phyloP scores from a whole-genome alignment of 139 green algal species.

The Penium margaritaceum region DNA sequence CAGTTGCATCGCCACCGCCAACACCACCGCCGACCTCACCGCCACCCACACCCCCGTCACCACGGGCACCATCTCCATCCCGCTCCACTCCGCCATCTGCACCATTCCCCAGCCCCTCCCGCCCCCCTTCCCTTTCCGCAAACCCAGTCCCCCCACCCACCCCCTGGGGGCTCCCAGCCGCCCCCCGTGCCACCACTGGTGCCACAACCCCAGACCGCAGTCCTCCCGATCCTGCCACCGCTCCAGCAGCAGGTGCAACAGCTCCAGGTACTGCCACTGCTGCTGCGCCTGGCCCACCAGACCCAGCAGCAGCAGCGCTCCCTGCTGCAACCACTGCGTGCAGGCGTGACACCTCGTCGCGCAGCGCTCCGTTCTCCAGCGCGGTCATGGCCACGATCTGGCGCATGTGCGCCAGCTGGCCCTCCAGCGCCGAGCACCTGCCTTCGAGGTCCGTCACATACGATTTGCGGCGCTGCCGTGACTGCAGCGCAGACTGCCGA shows the following conservation, averaged over 20 bases:
- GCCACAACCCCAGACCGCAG: too few relatives aligned
- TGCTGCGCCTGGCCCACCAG: neutral
- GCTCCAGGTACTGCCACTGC: neutral
- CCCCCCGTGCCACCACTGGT: too few relatives aligned
- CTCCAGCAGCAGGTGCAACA: neutral
- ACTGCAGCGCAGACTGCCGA: slow-evolving; percentile 29
- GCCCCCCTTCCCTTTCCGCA: neutral
- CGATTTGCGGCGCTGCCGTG: slow-evolving; percentile 15
- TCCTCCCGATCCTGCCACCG: too few relatives aligned
- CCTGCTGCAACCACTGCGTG: slow-evolving; percentile 2
- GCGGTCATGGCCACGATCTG: slow-evolving; percentile 12
- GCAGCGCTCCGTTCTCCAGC: slow-evolving; percentile 17
- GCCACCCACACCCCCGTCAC: neutral
- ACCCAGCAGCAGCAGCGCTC: neutral
- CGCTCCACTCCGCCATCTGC: too few relatives aligned
- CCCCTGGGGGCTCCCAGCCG: too few relatives aligned
- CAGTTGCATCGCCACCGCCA: too few relatives aligned
- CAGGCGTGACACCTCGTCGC: slow-evolving; percentile 17
- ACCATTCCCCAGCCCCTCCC: neutral
- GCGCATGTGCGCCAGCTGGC: slow-evolving; percentile 10
- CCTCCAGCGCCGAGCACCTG: slow-evolving; percentile 19
- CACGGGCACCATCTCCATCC: too few relatives aligned
- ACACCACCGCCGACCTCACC: neutral
- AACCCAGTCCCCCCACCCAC: too few relatives aligned
- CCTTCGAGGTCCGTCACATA: slow-evolving; percentile 31